Evolutionary conservation across 202 grass and related monocot species (phyloP).

Genomic region (Carex arenaria): DNA sequence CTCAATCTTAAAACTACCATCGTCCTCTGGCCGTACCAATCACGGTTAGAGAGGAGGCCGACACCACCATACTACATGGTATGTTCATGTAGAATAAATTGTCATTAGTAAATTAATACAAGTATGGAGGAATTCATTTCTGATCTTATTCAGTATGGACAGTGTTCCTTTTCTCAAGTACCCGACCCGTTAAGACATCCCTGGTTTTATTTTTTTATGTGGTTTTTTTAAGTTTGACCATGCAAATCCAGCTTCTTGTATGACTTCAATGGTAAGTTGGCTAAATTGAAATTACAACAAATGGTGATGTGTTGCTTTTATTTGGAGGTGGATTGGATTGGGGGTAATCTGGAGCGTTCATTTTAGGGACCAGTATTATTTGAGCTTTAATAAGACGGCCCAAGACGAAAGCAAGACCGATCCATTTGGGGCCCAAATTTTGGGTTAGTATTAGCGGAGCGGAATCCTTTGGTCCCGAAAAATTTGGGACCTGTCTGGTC

Average conservation of each 20-base stretch:
- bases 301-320: no score
- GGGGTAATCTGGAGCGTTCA: conserved; percentile 58
- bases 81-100: conserved; percentile 59
- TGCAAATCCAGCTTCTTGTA: no score
- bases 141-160: conserved; percentile 78
- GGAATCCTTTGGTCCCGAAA: no score
- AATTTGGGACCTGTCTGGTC: no score
- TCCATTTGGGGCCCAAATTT: no score
- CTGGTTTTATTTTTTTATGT: no score
- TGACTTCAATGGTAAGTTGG: no score
- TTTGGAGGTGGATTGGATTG: conserved; percentile 12
- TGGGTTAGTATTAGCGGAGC: no score
- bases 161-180: conserved; percentile 47
- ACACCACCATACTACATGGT: conserved; percentile 84
- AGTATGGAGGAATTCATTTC: conserved; percentile 70
- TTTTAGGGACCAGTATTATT: conserved; percentile 13
- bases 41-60: conserved; percentile 77
- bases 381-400: no score
- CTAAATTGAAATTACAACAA: conserved; percentile 18
- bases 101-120: background rate
- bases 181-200: conserved; percentile 30
- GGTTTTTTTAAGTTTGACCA: no score
- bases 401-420: no score
- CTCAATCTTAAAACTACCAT: conserved; percentile 80
- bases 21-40: conserved; percentile 72